These are phyloP conservation scores for Septoria linicola DNA, from an alignment of 2,329 filamentous ascomycete species.

Conservation along the genomic window DNA sequence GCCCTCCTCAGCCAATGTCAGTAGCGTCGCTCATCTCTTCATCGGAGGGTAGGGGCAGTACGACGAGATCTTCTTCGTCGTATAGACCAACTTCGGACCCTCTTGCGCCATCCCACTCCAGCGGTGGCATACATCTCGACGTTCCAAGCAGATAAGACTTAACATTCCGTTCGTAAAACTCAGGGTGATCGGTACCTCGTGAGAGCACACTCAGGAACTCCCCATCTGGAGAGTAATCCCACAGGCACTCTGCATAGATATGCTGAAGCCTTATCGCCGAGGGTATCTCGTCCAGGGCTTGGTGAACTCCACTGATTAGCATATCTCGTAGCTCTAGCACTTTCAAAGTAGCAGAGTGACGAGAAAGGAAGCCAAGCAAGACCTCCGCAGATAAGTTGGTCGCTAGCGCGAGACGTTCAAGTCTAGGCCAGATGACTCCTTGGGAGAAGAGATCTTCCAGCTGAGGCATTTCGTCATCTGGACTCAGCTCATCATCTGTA, in stretches of 20 bases:
- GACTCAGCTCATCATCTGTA: slow-evolving; percentile 22
- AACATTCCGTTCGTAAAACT: slow-evolving; percentile 19
- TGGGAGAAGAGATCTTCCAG: slow-evolving; percentile 17
- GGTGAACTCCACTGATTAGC: slow-evolving; percentile 20
- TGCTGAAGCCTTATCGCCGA: slow-evolving; percentile 22
- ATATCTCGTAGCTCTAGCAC: slow-evolving; percentile 23
- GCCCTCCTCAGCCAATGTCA: too few relatives aligned
- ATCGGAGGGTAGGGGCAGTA: neutral
- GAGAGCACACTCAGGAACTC: slow-evolving; percentile 19
- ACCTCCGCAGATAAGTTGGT: slow-evolving; percentile 23
- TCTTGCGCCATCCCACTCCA: slow-evolving; percentile 14
- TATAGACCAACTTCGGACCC: slow-evolving; percentile 4
- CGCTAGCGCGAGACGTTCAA: slow-evolving; percentile 19
- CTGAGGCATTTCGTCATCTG: slow-evolving; percentile 18
- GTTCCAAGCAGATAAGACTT: slow-evolving; percentile 22
- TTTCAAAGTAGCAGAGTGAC: slow-evolving; percentile 17
- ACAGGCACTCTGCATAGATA: slow-evolving; percentile 29
- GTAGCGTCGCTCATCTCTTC: neutral
- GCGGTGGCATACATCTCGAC: slow-evolving; percentile 5
- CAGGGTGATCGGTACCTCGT: slow-evolving; percentile 19
- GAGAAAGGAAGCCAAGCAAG: slow-evolving; percentile 23
- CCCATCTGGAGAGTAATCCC: slow-evolving; percentile 20
- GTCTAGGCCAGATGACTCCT: slow-evolving; percentile 20
- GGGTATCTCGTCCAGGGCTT: slow-evolving; percentile 24
- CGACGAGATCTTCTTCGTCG: neutral